phyloP scores from a whole-genome alignment of 2,329 filamentous ascomycete species.

The Fusarium heterosporum region DNA sequence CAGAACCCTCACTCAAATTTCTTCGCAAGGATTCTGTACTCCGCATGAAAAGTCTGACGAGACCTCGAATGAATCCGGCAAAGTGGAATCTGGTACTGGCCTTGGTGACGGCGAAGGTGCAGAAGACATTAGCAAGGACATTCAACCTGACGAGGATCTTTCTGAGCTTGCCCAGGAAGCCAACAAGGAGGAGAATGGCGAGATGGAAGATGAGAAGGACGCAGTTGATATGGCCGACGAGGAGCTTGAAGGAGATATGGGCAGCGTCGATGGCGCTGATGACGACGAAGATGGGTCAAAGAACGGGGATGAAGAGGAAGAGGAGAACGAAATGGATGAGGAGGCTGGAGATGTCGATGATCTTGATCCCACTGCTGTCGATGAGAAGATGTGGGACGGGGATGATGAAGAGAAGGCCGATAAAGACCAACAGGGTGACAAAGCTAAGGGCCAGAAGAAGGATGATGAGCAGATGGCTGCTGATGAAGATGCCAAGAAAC shows the following conservation, averaged over 20 bases:
- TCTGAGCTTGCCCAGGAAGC: slow-evolving; percentile 90
- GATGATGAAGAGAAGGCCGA: slow-evolving; percentile 82
- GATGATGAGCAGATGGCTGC: slow-evolving; percentile 70
- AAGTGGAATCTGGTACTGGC: slow-evolving; percentile 91
- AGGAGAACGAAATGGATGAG: slow-evolving; percentile 84
- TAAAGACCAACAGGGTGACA: slow-evolving; percentile 82
- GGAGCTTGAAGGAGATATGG: slow-evolving; percentile 88
- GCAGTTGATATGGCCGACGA: slow-evolving; percentile 93
- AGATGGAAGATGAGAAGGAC: slow-evolving; percentile 84
- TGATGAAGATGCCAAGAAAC: slow-evolving; percentile 68
- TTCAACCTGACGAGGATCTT: slow-evolving; percentile 92
- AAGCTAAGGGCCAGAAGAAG: slow-evolving; percentile 76
- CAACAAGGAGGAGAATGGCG: slow-evolving; percentile 71
- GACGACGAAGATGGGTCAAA: slow-evolving; percentile 70
- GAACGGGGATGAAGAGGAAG: slow-evolving; percentile 72
- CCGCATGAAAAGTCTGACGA: slow-evolving; percentile 84
- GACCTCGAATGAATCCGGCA: slow-evolving; percentile 76
- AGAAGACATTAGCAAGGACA: slow-evolving; percentile 98
- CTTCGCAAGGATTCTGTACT: slow-evolving; percentile 89
- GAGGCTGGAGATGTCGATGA: slow-evolving; percentile 93
- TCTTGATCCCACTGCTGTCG: slow-evolving; percentile 87
- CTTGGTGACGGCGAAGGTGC: slow-evolving; percentile 95
- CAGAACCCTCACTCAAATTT: slow-evolving; percentile 81
- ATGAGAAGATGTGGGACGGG: slow-evolving; percentile 99
- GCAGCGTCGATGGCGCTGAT: slow-evolving; percentile 70